Evolutionary conservation across 768 basidiomycete species (phyloP), one percentile per base, ranked within the genome.

Genomic region (Amanita inopinata): DNA sequence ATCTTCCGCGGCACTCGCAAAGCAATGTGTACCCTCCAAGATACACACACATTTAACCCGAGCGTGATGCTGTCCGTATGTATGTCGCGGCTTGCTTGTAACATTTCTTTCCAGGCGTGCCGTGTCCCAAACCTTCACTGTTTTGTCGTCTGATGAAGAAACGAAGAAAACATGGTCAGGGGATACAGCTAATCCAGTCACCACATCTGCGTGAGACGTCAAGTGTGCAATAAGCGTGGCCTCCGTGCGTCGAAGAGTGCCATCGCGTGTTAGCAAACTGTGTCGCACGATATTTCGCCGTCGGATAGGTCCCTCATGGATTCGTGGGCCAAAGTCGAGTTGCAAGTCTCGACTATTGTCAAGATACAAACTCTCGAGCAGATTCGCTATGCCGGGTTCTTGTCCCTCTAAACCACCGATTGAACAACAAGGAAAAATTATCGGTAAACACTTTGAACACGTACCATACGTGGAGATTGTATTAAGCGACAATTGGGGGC

Each of bases 131-230:
- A 87, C 71, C 58, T 91, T 93, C 55, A 93, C 80, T 0, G 87
- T 92, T 65, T 87, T 88, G 60, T 98, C 94, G 48, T 98, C 81
- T 0, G 91, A 94, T 27, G 86, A 80, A 0, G 94, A 89, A 3
- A 93, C 80, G 50, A 99, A 97, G 69, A 96, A 99, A 57, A 81
- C 64, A 53, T 96, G 90, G 54, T 98, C 96, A 2, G 94, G 93
- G 1, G 94, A 82, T 17, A 92, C 86, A 1, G 83, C 83, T 17
- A 98, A 65, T 5, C 78, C 74, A 2, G 83, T 90, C 45, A 98
- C 67, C 1, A 78, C 68, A 18, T 83, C 88, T 0, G 79, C 73
- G 55, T 97, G 94, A 3, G 90, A 85, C 12, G 74, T 73, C 11
- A 96, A 71, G 58, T 94, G 84, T 0, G 85, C 81, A 40, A 98